phyloP scores from a whole-genome alignment of 176 grass and related monocot genomes.

The Phragmites australis region DNA sequence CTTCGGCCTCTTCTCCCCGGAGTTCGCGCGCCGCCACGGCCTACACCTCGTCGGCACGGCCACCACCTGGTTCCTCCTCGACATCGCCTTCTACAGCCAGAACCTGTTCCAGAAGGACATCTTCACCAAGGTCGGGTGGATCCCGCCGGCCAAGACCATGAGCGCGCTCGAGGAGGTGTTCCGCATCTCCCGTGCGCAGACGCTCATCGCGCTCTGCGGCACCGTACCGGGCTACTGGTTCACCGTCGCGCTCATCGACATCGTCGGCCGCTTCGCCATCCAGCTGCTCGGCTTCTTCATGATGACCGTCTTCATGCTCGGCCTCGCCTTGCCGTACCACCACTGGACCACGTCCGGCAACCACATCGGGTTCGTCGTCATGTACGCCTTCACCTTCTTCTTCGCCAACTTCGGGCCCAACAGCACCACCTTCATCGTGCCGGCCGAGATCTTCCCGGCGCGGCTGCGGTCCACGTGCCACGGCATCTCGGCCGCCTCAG shows the following conservation, averaged over 20 bases:
- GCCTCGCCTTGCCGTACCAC: conserved; percentile 60
- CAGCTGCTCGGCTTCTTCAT: conserved; percentile 60
- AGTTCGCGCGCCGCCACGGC: conserved; percentile 58
- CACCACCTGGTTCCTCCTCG: conserved; percentile 72
- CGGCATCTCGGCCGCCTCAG: conserved; percentile 58
- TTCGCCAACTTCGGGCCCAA: conserved; percentile 56
- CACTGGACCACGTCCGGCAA: conserved; percentile 63
- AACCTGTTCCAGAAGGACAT: conserved; percentile 91
- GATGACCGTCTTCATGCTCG: conserved; percentile 79
- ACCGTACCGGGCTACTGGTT: conserved; percentile 82
- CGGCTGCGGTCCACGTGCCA: conserved; percentile 65
- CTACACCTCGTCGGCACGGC: conserved; percentile 61
- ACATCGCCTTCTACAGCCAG: conserved; percentile 91
- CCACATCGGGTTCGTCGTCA: conserved; percentile 58
- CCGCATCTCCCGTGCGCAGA: conserved; percentile 51
- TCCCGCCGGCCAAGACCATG: conserved; percentile 52
- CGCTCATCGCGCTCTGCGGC: conserved; percentile 67
- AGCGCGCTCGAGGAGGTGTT: conserved; percentile 64
- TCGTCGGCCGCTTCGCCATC: conserved; percentile 59
- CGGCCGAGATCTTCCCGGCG: conserved; percentile 67
- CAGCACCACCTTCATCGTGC: conserved; percentile 51
- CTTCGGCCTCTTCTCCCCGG: conserved; percentile 49
- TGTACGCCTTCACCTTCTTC: conserved; percentile 73
- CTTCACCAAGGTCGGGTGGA: conserved; percentile 62
- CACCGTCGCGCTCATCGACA: conserved; percentile 72